Evolutionary conservation across 352 stramenopile species (phyloP), one percentile per base, ranked within the genome.

Genomic region (Globisporangium irregulare): DNA sequence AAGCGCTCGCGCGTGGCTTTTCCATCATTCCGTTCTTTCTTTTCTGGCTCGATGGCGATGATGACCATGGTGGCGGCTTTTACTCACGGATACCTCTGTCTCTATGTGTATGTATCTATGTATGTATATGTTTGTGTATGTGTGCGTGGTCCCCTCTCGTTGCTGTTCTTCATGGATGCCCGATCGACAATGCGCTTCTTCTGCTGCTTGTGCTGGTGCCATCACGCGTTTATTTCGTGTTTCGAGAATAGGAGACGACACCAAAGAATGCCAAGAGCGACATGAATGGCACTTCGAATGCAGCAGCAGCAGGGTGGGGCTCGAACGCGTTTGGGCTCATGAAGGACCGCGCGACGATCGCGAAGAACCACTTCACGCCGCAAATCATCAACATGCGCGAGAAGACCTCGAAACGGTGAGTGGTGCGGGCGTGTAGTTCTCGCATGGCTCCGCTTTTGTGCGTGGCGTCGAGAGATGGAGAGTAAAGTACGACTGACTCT

Each of bases 291-390:
- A 34, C 36, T 46, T 46, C 59, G 24, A 55, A 38, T 20, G 3
- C 57, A 22, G 2, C 41, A 48, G n/a, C 56, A 41, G 14, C 64
- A 9, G 67, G 67, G 10, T 82, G 46, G 70, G 67, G 73, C 27
- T 62, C 69, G 18, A 72, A 68, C 55, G 78, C 78, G 50, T 77
- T 89, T 38, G 78, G 70, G 9, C 62, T 77, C 56, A 86, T 87
- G 77, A 83, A 86, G 58, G 76, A 82, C 55, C 75, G 81, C 53
- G 81, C 81, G 29, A 73, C 76, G 59, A 76, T 73, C 29, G 81
- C 80, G 51, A 84, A 79, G 70, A 90, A 87, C 69, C 80, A 81
- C 20, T 69, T 89, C 4, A 68, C 71, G 10, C 83, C 83, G 56
- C 83, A 90, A 57, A 41, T 90, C 18, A 63, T 76, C 20, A 73